Base-by-base conservation (phyloP, 371 early-diverging fungal genomes). In the Mortierella sp. region DNA sequence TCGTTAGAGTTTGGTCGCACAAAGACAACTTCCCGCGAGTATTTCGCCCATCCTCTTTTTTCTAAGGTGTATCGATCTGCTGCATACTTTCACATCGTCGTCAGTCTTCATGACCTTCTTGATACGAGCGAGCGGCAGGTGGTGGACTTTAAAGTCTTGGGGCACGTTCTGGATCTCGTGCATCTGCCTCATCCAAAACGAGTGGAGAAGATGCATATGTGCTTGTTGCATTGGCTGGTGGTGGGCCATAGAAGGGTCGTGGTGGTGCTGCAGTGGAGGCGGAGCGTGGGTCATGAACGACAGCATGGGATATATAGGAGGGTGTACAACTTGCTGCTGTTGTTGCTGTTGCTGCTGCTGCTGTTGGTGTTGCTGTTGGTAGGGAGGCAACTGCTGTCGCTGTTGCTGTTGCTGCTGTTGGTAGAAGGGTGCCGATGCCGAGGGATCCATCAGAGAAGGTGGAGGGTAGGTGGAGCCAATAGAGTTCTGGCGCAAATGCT, bases 61-160 rank as follows among this genome's bases (percentile, higher is more conserved):
- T 31, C n/a, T 14, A 44, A n/a, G n/a, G n/a, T 21, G 2, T 34
- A 10, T 14, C 9, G 42, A 24, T 28, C 31, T 19, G 24, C 31
- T 31, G 45, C 65, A 60, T 88, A 95, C 95, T 92, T 97, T 98
- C 38, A 98, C 98, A 81, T 99, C 99, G 73, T 98, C 98, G 88
- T 99, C 99, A 4, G 97, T 95, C 90, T 99, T 99, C 99, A 99
- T 99, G 58, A 99, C 98, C 87, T 99, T 98, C 88, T 99, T 99
- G 81, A 99, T 99, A 54, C 99, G 90, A n/a, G 99, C 99, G 68
- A 99, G 89, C 14, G 99, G 99, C 79, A 99, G 89, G 42, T 95
- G 93, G 83, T 99, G 97, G 52, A 93, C 92, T 89, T 98, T 99
- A 89, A 97, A 98, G 87, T 98, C 98, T 47, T 91, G 91, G 70